Evolutionary conservation across 129 eudicot species (phyloP), one percentile per base, ranked within the genome.

Genomic region (Tanacetum coccineum): DNA sequence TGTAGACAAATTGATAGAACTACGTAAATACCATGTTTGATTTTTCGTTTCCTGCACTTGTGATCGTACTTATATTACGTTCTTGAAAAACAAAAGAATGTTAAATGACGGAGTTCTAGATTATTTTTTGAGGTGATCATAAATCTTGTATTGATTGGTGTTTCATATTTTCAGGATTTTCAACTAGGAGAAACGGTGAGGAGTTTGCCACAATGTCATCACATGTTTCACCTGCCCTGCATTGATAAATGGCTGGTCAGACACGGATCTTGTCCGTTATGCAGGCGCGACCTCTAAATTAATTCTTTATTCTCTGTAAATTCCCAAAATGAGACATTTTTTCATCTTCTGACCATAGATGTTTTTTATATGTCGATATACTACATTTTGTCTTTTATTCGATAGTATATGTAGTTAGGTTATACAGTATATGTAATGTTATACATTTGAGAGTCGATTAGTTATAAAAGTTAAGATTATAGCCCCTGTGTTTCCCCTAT

Each of bases 221-320:
- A 92, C 85, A 83, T 92, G 86, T 92, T 92, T 77, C 98, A 92
- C 73, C 80, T 88, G 66, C 98, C 98, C 2, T 92, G 98, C 89
- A 92, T 92, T 46, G 98, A 92, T 65, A 88, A 84, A 73, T 92
- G 98, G 98, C 84, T 92, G 73, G 82, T 88, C 71, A 84, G 95
- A 69, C 98, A 92, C 13, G 98, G 89, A 75, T 92, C 98, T 26
- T 92, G 98, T 79, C 98, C 98, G 13, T 76, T 92, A 84, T 92
- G 98, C 76, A 80, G 98, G 78, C 80, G 98, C 42, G 95, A 88
- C 77, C 85, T 92, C 76, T 92, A 78, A 69, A 40, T 18, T 70
- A 26, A 13, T 42, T 73, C n/a, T 25, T 30, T 18, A 19, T 59
- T 9, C 26, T 74, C 53, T 76, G 90, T 81, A 84, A 78, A 81